phyloP scores from a whole-genome alignment of 192 early-diverging fungal genomes.

The Backusella morwellensis region DNA sequence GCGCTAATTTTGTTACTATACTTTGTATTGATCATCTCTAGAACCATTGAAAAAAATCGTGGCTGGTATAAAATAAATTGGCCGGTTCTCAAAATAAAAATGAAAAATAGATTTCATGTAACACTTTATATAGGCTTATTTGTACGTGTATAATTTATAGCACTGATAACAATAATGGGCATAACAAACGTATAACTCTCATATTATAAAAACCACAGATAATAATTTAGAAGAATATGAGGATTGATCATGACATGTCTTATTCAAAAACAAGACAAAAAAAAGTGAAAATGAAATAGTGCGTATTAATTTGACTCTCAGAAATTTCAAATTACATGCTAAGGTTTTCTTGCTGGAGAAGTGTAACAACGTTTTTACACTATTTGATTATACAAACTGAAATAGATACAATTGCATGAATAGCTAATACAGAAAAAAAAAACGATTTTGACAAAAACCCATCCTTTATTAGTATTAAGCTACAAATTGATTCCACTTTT shows the following conservation, averaged over 20 bases:
- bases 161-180: background rate
- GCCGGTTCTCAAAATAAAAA: background rate
- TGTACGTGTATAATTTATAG: background rate
- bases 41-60: background rate
- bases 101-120: background rate
- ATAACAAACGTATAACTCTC: background rate
- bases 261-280: background rate
- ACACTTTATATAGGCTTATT: background rate
- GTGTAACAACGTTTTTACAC: background rate
- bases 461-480: too few relatives aligned
- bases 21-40: background rate
- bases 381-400: background rate
- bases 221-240: background rate
- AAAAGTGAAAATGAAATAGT: background rate
- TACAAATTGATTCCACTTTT: too few relatives aligned
- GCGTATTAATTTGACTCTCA: background rate
- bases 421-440: too few relatives aligned
- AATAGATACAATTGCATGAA: background rate
- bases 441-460: too few relatives aligned
- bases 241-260: background rate
- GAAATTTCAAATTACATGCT: background rate
- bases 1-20: background rate
- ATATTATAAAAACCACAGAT: background rate
- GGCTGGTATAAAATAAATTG: background rate
- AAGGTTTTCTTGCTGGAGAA: background rate